Evolutionary conservation across 2,329 filamentous ascomycete species (phyloP).

Genomic region (Fusarium siculi): DNA sequence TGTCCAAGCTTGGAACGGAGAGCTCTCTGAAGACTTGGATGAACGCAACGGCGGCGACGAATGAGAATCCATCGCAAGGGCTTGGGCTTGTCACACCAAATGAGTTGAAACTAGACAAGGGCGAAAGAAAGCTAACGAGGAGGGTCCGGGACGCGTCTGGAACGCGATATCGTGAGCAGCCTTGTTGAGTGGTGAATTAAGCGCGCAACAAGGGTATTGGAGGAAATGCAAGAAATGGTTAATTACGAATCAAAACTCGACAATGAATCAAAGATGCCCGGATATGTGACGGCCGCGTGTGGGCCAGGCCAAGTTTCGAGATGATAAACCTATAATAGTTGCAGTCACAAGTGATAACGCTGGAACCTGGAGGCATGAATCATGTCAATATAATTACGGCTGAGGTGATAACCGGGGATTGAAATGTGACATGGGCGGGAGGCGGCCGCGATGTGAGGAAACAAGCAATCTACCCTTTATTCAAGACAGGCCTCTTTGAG

Average conservation of each 20-base stretch:
- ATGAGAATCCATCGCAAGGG: conserved; percentile 29
- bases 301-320: conserved; percentile 34
- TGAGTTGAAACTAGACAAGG: conserved; percentile 22
- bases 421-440: background rate
- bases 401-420: conserved; percentile 18
- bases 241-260: conserved; percentile 35
- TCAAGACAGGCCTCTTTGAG: conserved; percentile 7
- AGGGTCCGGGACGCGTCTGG: conserved; percentile 25
- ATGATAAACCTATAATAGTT: conserved; percentile 16
- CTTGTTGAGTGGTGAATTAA: conserved; percentile 33
- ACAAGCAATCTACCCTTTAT: background rate
- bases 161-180: conserved; percentile 29
- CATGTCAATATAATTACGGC: conserved; percentile 18
- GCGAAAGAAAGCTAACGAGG: conserved; percentile 23
- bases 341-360: conserved; percentile 10
- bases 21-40: conserved; percentile 3
- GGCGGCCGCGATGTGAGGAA: background rate
- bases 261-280: conserved; percentile 2
- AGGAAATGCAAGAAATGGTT: conserved; percentile 8
- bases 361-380: conserved; percentile 6
- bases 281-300: conserved; percentile 32
- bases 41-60: conserved; percentile 22
- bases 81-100: conserved; percentile 15
- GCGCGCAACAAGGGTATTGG: conserved; percentile 35
- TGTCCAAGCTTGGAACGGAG: conserved; percentile 14